Conservation (phyloP, 345 rosid genomes). For the Arabidopsis suecica region DNA sequence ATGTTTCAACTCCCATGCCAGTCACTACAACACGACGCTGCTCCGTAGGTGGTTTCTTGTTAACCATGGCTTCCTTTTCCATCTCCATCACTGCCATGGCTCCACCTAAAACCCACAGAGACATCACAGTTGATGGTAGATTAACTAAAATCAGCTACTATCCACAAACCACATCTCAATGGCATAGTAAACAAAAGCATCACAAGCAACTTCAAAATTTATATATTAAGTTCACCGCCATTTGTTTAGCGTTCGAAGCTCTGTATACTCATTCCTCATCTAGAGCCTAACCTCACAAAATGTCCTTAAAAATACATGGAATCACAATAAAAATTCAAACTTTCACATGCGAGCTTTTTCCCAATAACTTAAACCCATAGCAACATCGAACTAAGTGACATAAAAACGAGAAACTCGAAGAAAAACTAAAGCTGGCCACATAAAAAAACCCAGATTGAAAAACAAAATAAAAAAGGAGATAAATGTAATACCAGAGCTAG, state of each 20-base stretch:
- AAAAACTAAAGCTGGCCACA: slow-evolving; percentile 15
- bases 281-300: slow-evolving; percentile 20
- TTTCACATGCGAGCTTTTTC: slow-evolving; percentile 23
- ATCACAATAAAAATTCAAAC: slow-evolving; percentile 9
- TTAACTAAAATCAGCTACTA: slow-evolving; percentile 11
- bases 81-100: slow-evolving; percentile 71
- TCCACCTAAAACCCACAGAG: slow-evolving; percentile 53
- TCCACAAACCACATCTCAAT: slow-evolving; percentile 21
- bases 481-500: slow-evolving; percentile 49
- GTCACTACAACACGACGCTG: slow-evolving; percentile 93
- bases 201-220: not conserved
- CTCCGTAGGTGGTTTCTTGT: slow-evolving; percentile 66
- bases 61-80: slow-evolving; percentile 54
- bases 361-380: slow-evolving; percentile 13
- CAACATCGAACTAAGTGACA: slow-evolving; percentile 9
- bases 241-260: not conserved
- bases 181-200: not conserved
- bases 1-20: slow-evolving; percentile 90
- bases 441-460: slow-evolving; percentile 11
- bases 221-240: slow-evolving; percentile 13
- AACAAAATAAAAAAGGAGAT: not conserved
- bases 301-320: not conserved
- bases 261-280: slow-evolving; percentile 10
- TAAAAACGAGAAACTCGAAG: not conserved
- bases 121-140: slow-evolving; percentile 7